Evolutionary conservation across 345 rosid species (phyloP).

Genomic region (Populus alba): DNA sequence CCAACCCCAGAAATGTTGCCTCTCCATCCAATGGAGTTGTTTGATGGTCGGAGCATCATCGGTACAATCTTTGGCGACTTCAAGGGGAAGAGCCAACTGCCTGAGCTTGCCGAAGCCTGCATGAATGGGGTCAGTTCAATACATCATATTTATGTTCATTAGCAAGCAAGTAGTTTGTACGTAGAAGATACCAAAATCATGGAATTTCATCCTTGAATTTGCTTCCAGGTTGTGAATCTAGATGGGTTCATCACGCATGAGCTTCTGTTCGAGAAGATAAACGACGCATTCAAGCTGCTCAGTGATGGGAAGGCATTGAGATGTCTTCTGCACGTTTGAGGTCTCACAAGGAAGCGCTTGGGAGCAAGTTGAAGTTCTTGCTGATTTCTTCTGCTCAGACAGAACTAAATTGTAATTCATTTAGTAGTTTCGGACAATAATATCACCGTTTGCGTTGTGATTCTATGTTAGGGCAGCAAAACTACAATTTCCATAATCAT

Average conservation of each 20-base stretch:
- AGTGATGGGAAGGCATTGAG: constrained; percentile 38
- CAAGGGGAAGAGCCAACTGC: constrained; percentile 36
- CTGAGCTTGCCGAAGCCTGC: constrained; percentile 34
- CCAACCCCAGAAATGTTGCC: constrained; percentile 12
- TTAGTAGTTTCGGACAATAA: neutral
- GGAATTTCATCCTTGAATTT: neutral
- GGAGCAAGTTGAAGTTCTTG: neutral
- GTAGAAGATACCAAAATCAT: neutral
- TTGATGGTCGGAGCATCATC: constrained; percentile 27
- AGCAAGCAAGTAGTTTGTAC: neutral
- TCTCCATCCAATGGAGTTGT: constrained; percentile 49
- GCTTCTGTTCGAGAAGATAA: constrained; percentile 39
- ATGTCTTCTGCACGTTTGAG: constrained; percentile 32
- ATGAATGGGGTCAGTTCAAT: constrained; percentile 14
- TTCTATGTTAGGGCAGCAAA: neutral
- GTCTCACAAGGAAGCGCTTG: neutral
- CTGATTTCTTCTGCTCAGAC: neutral
- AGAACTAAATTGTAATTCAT: neutral
- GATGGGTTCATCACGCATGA: constrained; percentile 33
- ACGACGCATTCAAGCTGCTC: constrained; percentile 34
- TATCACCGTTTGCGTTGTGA: neutral
- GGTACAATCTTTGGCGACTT: constrained; percentile 31
- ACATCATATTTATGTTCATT: neutral
- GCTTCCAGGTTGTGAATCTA: constrained; percentile 32
- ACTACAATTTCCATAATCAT: neutral